phyloP scores from a whole-genome alignment of 371 early-diverging fungal genomes.

The Mucor mucedo region DNA sequence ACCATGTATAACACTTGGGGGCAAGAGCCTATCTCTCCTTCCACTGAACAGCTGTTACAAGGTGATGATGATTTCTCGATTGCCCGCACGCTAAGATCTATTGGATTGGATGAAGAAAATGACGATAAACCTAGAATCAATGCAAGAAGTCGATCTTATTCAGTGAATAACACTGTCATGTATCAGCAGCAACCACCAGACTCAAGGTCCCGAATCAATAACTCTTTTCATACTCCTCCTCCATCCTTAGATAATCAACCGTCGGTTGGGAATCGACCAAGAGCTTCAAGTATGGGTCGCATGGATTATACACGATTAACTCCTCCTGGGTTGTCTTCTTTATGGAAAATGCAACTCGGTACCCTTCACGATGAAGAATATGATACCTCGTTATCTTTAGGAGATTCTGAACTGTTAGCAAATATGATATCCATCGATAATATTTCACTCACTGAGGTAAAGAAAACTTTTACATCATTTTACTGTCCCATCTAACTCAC shows the following conservation, averaged over 20 bases:
- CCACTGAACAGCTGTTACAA: slow-evolving; percentile 57
- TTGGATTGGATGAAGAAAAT: slow-evolving; percentile 73
- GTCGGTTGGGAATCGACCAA: slow-evolving; percentile 40
- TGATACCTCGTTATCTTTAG: slow-evolving; percentile 39
- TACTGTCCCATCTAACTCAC: neutral
- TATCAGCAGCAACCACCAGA: slow-evolving; percentile 37
- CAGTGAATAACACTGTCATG: slow-evolving; percentile 66
- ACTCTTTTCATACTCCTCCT: neutral
- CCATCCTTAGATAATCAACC: neutral
- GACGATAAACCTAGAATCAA: slow-evolving; percentile 25
- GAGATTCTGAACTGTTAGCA: slow-evolving; percentile 50
- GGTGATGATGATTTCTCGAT: slow-evolving; percentile 66
- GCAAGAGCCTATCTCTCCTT: slow-evolving; percentile 47
- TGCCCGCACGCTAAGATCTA: slow-evolving; percentile 72
- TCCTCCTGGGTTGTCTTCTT: slow-evolving; percentile 39
- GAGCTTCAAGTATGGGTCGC: slow-evolving; percentile 64
- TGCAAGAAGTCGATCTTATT: slow-evolving; percentile 65
- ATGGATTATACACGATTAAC: slow-evolving; percentile 36
- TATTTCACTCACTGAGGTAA: neutral
- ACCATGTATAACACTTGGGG: slow-evolving; percentile 61
- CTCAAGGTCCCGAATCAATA: slow-evolving; percentile 1
- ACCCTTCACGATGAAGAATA: slow-evolving; percentile 35
- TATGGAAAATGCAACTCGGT: slow-evolving; percentile 51
- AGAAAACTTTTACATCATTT: neutral
- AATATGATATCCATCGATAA: slow-evolving; percentile 36